These are phyloP conservation scores for Exophiala sideris DNA, from an alignment of 2,329 filamentous ascomycete genomes.

Conservation along the genomic window DNA sequence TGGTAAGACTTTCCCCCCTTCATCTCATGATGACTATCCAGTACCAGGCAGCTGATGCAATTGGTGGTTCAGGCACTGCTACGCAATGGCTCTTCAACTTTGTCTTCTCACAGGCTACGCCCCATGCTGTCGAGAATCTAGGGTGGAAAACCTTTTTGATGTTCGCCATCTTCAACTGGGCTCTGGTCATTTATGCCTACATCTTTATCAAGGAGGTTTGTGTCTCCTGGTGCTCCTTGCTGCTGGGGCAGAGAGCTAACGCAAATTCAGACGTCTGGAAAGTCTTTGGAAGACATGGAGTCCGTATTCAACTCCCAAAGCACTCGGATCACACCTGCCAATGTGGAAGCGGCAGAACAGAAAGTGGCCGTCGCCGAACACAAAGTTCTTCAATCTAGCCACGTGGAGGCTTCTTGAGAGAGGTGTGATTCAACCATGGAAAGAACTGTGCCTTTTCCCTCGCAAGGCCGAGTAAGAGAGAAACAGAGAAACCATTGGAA, in stretches of 20 bases:
- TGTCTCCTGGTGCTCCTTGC: background rate
- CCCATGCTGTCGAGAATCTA: constrained; percentile 43
- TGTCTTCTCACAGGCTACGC: constrained; percentile 38
- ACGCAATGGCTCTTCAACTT: constrained; percentile 41
- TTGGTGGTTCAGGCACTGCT: constrained; percentile 25
- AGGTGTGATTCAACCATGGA: too few species aligned
- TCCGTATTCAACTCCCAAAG: too few species aligned
- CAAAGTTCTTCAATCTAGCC: too few species aligned
- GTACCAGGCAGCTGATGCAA: too few species aligned
- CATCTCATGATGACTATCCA: too few species aligned
- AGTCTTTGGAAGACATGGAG: constrained; percentile 4
- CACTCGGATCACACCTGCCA: too few species aligned
- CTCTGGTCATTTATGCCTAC: constrained; percentile 43
- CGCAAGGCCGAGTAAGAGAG: too few species aligned
- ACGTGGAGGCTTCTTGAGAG: too few species aligned
- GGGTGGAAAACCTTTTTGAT: constrained; percentile 50
- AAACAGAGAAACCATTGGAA: too few species aligned
- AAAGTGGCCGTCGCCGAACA: too few species aligned
- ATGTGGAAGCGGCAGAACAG: too few species aligned
- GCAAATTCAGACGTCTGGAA: background rate
- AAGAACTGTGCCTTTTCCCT: too few species aligned
- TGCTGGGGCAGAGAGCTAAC: background rate
- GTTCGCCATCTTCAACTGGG: constrained; percentile 48
- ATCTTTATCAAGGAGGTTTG: constrained; percentile 37
- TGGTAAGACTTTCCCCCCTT: constrained; percentile 14